Evolutionary conservation across 441 rosid genomes (phyloP), one percentile per base, ranked within the genome.

Genomic region (Biscutella auriculata): DNA sequence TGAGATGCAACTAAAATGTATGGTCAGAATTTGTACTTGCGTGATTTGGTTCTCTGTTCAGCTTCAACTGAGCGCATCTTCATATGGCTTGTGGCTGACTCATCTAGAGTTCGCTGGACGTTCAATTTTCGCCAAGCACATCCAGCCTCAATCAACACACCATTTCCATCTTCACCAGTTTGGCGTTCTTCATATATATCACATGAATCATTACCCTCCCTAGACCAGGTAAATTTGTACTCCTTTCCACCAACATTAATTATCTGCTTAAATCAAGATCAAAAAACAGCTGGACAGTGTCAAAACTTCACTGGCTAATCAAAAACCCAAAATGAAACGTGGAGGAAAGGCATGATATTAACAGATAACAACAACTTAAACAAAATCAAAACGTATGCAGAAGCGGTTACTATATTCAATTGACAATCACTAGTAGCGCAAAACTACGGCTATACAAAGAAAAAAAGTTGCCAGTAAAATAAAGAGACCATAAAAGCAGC

Each of bases 11-110:
- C 3, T 0, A 63, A 57, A 43, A 57, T 29, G 45, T 50, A 29
- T 55, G 41, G 45, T 43, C 50, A 54, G 48, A 60, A 58, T 1
- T 71, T 87, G 68, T 79, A 94, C 99, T 87, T 87, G 76, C 97
- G 93, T 52, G 85, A 70, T 65, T 89, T 90, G 51, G 37, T 69
- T 80, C 84, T 89, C 69, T 88, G 93, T 42, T 85, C 95, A 75
- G 96, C 96, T 79, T 94, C 99, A 77, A 75, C 97, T 14, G 96
- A 89, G 61, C 76, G 85, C 97, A 71, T 94, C 80, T 94, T 94
- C 68, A 94, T 86, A 72, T 87, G 96, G 72, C 82, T 89, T 15
- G 72, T 85, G 44, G 89, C 81, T 37, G 97, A 87, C 77, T 94
- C 99, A 19, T 94, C 99, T 78, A 94, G 76, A 65, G 80, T 72